phyloP scores from a whole-genome alignment of 1,139 yeast genomes.

The Blastobotrys persicus region DNA sequence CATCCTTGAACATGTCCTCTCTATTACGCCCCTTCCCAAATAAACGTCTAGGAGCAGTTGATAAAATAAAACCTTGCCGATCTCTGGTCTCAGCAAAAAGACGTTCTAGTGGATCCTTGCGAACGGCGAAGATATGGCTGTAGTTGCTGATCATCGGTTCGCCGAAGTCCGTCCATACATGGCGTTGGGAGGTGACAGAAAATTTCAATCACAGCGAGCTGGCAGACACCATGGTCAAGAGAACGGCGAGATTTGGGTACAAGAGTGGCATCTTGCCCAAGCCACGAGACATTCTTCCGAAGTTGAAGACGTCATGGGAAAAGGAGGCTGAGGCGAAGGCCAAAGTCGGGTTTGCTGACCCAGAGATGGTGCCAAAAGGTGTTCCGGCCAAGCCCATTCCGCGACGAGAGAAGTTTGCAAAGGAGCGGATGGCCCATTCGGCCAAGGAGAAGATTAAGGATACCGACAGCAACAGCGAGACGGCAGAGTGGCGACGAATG shows the following conservation, averaged over 20 bases:
- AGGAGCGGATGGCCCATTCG: slow-evolving; percentile 53
- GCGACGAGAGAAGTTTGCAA: slow-evolving; percentile 53
- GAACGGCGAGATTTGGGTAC: slow-evolving; percentile 46
- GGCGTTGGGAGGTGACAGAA: too few relatives aligned
- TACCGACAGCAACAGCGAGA: slow-evolving; percentile 41
- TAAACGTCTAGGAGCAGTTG: too few relatives aligned
- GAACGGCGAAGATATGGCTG: too few relatives aligned
- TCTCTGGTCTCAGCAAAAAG: too few relatives aligned
- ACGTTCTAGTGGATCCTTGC: too few relatives aligned
- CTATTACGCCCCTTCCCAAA: too few relatives aligned
- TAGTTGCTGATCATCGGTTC: too few relatives aligned
- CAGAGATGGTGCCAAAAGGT: slow-evolving; percentile 67
- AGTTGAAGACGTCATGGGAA: slow-evolving; percentile 41
- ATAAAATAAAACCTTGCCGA: too few relatives aligned
- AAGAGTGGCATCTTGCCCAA: slow-evolving; percentile 82
- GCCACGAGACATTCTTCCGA: slow-evolving; percentile 65
- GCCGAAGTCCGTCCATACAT: too few relatives aligned
- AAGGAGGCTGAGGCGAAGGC: slow-evolving; percentile 43
- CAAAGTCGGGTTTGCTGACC: slow-evolving; percentile 71
- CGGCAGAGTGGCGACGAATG: slow-evolving; percentile 54
- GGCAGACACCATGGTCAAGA: slow-evolving; percentile 46
- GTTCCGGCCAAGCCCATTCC: slow-evolving; percentile 55
- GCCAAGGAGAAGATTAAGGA: slow-evolving; percentile 43
- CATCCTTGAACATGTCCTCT: neutral
- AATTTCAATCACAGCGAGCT: too few relatives aligned